Evolutionary conservation across 257 asterid species (phyloP), one percentile per base, ranked within the genome.

Genomic region (Solanum neorickii): DNA sequence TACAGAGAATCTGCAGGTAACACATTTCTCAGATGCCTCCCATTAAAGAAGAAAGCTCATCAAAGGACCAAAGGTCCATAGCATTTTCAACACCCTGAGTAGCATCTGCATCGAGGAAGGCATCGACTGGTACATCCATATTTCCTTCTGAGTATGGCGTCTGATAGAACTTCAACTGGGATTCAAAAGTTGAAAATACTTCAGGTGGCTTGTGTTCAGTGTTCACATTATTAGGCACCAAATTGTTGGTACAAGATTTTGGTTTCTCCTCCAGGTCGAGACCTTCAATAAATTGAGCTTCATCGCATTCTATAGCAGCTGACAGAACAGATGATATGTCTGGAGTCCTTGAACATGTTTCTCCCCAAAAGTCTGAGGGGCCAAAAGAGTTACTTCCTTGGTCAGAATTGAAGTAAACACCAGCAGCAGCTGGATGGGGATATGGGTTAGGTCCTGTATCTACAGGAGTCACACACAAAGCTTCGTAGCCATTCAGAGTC

Each of bases 321-420:
- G 97, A 90, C 83, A 94, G 91, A 84, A 91, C 89, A 46, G 98
- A 94, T 12, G 99, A 91, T 82, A 95, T 95, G 89, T 96, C 99
- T 3, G 96, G 96, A 85, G 97, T 93, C 80, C 75, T 92, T 2
- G 92, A 89, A 84, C 95, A 92, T 87, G 91, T 91, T 6, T 96
- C 98, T 47, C 94, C 96, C 98, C 95, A 93, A 7, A 96, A 94
- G 82, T 95, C 97, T 1, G 98, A 93, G 92, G 94, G 93, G 37
- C 93, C 99, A 23, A 93, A 89, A 3, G 98, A 93, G 84, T 94
- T 94, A 87, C 99, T 96, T 70, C 94, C 98, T 86, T 95, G 95
- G 76, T 96, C 98, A 84, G 98, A 92, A 90, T 88, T 92, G 87
- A 94, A 93, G 94, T 93, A 93, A 35, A 90, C 82, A 80, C 90